Evolutionary conservation across 805 yeast species (phyloP), one percentile per base, ranked within the genome.

Genomic region (Maudiozyma pseudohumilis): DNA sequence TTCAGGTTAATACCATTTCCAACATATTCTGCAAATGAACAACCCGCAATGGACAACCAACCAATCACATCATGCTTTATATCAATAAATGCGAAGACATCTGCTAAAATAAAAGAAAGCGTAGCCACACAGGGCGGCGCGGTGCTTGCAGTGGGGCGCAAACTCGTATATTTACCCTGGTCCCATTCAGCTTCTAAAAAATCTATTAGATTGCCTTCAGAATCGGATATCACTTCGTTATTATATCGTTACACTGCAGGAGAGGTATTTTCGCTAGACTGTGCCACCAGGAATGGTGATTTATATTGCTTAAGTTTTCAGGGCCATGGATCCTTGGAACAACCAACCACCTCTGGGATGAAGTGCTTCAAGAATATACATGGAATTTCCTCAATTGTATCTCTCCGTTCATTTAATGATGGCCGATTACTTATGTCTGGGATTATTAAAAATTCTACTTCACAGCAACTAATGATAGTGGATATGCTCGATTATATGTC

Each of bases 331-430:
- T 8, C 25, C 11, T 23, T 11, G 8, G 8, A 8, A 23, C 25
- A 9, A 11, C 25, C 25, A 23, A 11, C 8, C 11, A 9, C 25
- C 11, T 12, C 12, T 12, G 27, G 18, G 16, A 27, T 15, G 13
- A 9, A 34, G 19, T 23, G 31, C 15, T 20, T 16, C 20, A 31
- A 35, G 8, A 26, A 29, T 22, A 5, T 28, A 3, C 13, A 15
- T 16, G 21, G 24, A n/a, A 23, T 31, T 5, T 17, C 29, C 21
- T 39, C 42, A 3, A 20, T 36, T 3, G 25, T 47, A 40, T 25
- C 44, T 25, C 19, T 42, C 33, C 6, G 32, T 33, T 22, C 41
- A 35, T 12, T 38, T 32, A 15, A 29, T 37, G 29, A 40, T 27
- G 27, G 29, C 17, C 10, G 20, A 22, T 4, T 46, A 13, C 24